Evolutionary conservation across 768 basidiomycete genomes (phyloP), one percentile per base, ranked within the genome.

Genomic region (Cystobasidium ongulense): DNA sequence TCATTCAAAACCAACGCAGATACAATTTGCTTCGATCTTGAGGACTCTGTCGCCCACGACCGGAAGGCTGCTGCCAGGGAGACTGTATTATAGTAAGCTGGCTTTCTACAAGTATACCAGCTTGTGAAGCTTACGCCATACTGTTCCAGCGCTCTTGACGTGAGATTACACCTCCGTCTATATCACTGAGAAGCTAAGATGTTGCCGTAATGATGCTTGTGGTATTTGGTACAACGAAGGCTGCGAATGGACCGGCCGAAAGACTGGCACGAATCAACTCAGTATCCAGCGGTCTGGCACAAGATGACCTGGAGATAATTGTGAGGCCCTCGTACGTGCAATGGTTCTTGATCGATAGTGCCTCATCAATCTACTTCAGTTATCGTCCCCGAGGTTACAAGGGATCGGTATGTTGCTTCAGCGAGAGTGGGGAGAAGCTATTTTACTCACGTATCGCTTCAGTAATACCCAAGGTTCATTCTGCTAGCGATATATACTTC

Each of bases 381-480:
- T 87, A 43, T 78, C 78, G 25, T 80, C 84, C 17, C 80, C 83
- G 0, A 77, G 82, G 54, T 84, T 92, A 36, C 82, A 84, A 31
- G 88, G 87, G 1, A 82, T 94, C n/a, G 63, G 63, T 41, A 27
- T 27, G 57, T 23, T 31, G n/a, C 7, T 54, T 23, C 7, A n/a
- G 29, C 43, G 43, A 13, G n/a, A n/a, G 43, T 13, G n/a, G 43
- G 43, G n/a, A 46, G 43, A n/a, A 31, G 27, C 17, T 59, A 7
- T 54, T 8, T 7, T 29, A n/a, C 52, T 54, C 5, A 54, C n/a
- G 7, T n/a, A 59, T 29, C 57, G 5, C 11, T 7, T 5, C 43
- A 46, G 85, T 93, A 23, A 84, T 96, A 23, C 92, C 92, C 1
- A 96, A 96, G 81, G 86, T 93, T 21, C 86, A 92, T 75, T 87